Base-by-base conservation (phyloP, 2,329 filamentous ascomycete species). In the Penicillium aurantiogriseum region DNA sequence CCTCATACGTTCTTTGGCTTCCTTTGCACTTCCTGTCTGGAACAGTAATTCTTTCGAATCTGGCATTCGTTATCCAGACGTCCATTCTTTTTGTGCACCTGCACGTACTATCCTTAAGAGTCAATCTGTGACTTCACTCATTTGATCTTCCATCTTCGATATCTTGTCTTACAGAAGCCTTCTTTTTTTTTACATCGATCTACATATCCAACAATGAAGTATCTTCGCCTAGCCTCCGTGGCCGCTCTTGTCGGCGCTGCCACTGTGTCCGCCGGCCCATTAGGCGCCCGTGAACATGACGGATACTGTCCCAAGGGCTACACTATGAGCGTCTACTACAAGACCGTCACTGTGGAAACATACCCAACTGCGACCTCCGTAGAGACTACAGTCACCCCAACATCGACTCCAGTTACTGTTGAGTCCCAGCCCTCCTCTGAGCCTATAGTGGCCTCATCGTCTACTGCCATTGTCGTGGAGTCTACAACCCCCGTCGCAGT, bases 21-120 rank as follows among this genome's bases (percentile, higher is more conserved):
- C 7, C 27, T 43, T 44, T 43, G 10, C 17, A 13, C 50, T 19
- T 56, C 44, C 64, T 65, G 61, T 67, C 63, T 66, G 65, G 53
- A 58, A 69, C 62, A 70, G 60, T 57, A 55, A 35, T 40, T 56
- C 50, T 54, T 49, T 62, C 56, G 56, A 61, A 59, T 65, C 62
- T 65, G 52, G 60, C 61, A 66, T 68, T 64, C 54, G 62, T 67
- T 39, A 66, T 66, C 61, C 60, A 62, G 62, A 62, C 64, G 59
- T 68, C 67, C 68, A 62, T 71, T 70, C 69, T 38, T 70, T 71
- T 71, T 54, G 58, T 53, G 45, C 58, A 27, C 40, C 51, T 57
- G 60, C 66, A 67, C 62, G 60, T 66, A 51, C 57, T 29, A 46
- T 68, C 63, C 11, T 36, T 29, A 21, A 31, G 3, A 56, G 33